Evolutionary conservation across 176 grass and related monocot species (phyloP).

Genomic region (maize (Zea mays)): Zm-B73-REFERENCE-NAM-5.0 NC_050102.1:179601501-179602000

Average conservation of each 20-base stretch:
- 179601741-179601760: background rate
- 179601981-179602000: too few species aligned
- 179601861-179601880: too few species aligned
- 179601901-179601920: too few species aligned
- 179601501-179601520: slow-evolving; percentile 91
- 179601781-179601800: background rate
- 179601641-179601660: background rate
- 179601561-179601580: background rate
- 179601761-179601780: background rate
- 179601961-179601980: too few species aligned
- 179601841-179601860: too few species aligned
- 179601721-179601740: background rate
- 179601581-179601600: background rate
- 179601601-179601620: background rate
- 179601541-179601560: slow-evolving; percentile 5
- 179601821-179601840: too few species aligned
- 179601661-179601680: background rate
- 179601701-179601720: background rate
- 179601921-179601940: slow-evolving; percentile 5
- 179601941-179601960: background rate
- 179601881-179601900: too few species aligned
- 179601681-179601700: background rate
- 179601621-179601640: slow-evolving; percentile 9
- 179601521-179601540: slow-evolving; percentile 50
- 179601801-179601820: too few species aligned